Percentiles rank a stretch among this genome's conserved stretches.
phyloP scores from a whole-genome alignment of 352 stramenopile genomes.

The Phytopythium sindhum region DNA sequence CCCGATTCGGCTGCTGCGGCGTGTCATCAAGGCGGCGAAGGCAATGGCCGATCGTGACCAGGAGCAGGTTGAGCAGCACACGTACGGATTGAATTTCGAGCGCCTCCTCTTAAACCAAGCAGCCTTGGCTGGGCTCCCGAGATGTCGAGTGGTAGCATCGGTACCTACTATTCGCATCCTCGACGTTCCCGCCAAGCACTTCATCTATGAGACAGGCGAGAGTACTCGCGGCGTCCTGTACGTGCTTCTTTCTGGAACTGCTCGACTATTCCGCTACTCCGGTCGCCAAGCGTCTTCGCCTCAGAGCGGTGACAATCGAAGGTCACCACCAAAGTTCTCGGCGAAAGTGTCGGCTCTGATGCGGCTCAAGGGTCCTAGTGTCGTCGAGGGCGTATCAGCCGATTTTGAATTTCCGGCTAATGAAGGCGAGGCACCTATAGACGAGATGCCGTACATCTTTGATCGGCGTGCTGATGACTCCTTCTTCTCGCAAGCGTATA shows the following conservation, averaged over 20 bases:
- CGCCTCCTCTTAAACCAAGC: constrained; percentile 18
- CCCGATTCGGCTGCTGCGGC: constrained; percentile 29
- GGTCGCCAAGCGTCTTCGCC: neutral
- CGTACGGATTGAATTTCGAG: constrained; percentile 12
- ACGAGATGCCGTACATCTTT: constrained; percentile 6
- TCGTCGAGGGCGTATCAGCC: neutral
- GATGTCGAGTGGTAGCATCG: constrained; percentile 13
- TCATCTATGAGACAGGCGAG: constrained; percentile 27
- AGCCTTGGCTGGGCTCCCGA: constrained; percentile 20
- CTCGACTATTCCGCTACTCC: constrained; percentile 14
- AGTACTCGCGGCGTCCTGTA: constrained; percentile 12
- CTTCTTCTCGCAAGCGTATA: constrained; percentile 11
- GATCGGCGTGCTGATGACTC: constrained; percentile 10
- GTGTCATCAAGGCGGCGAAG: constrained; percentile 16
- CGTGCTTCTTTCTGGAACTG: constrained; percentile 18
- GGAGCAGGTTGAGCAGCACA: neutral
- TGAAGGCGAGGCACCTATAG: neutral
- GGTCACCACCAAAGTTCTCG: neutral
- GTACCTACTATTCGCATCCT: constrained; percentile 14
- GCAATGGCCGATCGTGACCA: constrained; percentile 1
- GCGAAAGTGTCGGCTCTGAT: neutral
- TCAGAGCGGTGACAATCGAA: neutral
- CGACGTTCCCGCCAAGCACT: constrained; percentile 13
- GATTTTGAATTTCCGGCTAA: neutral
- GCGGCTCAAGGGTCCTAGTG: neutral